These are phyloP conservation scores for Blyttiomyces sp. DNA, from an alignment of 371 early-diverging fungal genomes.

Conservation along the genomic window DNA sequence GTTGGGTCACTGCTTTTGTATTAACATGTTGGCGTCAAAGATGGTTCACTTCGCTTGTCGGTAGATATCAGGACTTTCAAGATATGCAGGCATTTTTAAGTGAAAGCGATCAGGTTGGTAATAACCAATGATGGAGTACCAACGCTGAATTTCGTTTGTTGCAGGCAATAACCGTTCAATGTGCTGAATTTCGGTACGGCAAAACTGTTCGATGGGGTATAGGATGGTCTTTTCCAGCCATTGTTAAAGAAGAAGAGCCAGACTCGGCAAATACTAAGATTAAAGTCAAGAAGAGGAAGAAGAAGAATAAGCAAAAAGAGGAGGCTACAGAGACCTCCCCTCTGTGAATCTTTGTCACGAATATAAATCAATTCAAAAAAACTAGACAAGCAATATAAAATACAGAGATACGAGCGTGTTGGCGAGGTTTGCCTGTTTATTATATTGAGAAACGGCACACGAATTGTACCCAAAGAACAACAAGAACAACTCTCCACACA, in stretches of 20 bases:
- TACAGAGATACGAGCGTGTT: neutral
- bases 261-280: no score
- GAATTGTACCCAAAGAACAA: neutral
- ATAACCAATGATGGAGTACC: neutral
- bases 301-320: neutral
- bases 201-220: slow-evolving; percentile 63
- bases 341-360: neutral
- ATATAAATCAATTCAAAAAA: neutral
- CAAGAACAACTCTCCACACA: neutral
- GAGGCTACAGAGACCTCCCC: neutral
- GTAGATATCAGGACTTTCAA: slow-evolving; percentile 52
- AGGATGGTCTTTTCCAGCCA: slow-evolving; percentile 58
- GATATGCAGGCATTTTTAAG: slow-evolving; percentile 36
- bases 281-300: no score
- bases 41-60: slow-evolving; percentile 69
- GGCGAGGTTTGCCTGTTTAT: neutral
- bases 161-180: slow-evolving; percentile 33
- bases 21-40: no score
- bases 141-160: neutral
- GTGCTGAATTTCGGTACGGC: slow-evolving; percentile 56
- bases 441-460: neutral
- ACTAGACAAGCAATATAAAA: neutral
- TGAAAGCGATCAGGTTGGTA: slow-evolving; percentile 31
- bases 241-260: no score
- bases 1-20: no score